Percentiles rank a stretch among this genome's conserved stretches.
These are phyloP conservation scores for Zanthoxylum bungeanum DNA, from an alignment of 345 rosid species.

Conservation along the genomic window DNA sequence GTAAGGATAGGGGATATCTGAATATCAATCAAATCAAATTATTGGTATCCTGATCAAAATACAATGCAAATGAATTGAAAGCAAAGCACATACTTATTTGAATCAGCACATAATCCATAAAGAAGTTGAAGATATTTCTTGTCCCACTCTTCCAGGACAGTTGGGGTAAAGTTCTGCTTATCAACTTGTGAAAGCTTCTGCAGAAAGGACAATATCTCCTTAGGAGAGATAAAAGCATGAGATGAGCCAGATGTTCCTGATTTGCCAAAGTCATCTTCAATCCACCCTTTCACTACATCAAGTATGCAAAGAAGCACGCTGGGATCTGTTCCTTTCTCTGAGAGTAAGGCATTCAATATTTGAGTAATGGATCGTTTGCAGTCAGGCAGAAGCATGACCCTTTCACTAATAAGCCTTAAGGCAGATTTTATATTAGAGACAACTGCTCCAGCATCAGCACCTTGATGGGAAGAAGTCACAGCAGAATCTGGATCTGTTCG, in stretches of 20 bases:
- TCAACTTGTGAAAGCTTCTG: slow-evolving; percentile 90
- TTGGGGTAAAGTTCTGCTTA: slow-evolving; percentile 65
- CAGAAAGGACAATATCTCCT: slow-evolving; percentile 82
- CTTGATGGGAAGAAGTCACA: slow-evolving; percentile 84
- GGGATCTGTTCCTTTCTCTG: slow-evolving; percentile 91
- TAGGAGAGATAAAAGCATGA: slow-evolving; percentile 56
- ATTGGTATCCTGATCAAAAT: slow-evolving; percentile 14
- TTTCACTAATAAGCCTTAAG: slow-evolving; percentile 77
- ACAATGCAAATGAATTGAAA: slow-evolving; percentile 13
- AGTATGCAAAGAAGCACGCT: slow-evolving; percentile 90
- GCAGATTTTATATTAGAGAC: slow-evolving; percentile 75
- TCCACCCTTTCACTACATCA: slow-evolving; percentile 87
- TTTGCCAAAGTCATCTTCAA: slow-evolving; percentile 74
- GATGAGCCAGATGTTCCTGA: slow-evolving; percentile 51
- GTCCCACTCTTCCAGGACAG: slow-evolving; percentile 88
- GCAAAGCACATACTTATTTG: slow-evolving; percentile 55
- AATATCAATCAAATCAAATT: slow-evolving; percentile 26
- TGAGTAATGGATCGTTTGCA: slow-evolving; percentile 83
- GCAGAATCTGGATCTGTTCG: slow-evolving; percentile 86
- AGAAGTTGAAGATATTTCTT: slow-evolving; percentile 90
- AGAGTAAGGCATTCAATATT: slow-evolving; percentile 72
- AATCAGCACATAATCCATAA: slow-evolving; percentile 84
- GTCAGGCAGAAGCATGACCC: slow-evolving; percentile 80
- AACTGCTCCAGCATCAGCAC: slow-evolving; percentile 79
- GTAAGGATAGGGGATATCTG: slow-evolving; percentile 64